Evolutionary conservation across 257 asterid genomes (phyloP).

Genomic region (Petunia secreta): DNA sequence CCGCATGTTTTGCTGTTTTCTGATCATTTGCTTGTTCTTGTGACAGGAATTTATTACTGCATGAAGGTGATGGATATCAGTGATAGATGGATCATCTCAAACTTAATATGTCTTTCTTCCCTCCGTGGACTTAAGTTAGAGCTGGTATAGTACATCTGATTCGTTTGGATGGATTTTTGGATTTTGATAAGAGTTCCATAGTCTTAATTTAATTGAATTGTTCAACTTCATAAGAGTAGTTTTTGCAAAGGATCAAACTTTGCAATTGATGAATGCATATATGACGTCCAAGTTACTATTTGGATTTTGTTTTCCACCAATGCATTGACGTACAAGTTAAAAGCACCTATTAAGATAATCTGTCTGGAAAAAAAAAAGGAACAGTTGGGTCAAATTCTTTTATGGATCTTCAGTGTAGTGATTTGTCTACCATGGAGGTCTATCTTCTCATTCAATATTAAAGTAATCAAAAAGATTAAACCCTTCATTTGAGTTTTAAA

Average conservation of each 20-base stretch:
- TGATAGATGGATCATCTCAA: background rate
- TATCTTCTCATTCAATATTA: background rate
- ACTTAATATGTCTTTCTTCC: background rate
- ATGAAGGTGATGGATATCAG: background rate
- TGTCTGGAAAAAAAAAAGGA: background rate
- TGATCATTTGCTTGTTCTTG: constrained; percentile 6
- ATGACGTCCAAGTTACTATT: background rate
- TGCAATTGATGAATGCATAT: background rate
- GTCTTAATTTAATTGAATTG: no score
- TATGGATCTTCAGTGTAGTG: background rate
- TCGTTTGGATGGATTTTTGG: background rate
- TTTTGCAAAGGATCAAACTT: background rate
- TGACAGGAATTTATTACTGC: constrained; percentile 19
- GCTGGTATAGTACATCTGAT: background rate
- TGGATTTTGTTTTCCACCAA: background rate
- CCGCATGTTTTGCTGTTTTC: background rate
- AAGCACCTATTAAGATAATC: no score
- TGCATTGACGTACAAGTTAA: background rate
- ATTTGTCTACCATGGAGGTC: background rate
- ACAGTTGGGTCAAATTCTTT: background rate
- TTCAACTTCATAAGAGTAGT: no score
- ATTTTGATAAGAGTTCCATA: background rate
- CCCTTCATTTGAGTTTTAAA: background rate
- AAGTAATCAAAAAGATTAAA: background rate
- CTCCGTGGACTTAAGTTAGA: background rate